A percentile compares a stretch with the other conserved stretches of the same genome.
phyloP scores from a whole-genome alignment of 2,329 filamentous ascomycete species.

The Fusarium sp. region DNA sequence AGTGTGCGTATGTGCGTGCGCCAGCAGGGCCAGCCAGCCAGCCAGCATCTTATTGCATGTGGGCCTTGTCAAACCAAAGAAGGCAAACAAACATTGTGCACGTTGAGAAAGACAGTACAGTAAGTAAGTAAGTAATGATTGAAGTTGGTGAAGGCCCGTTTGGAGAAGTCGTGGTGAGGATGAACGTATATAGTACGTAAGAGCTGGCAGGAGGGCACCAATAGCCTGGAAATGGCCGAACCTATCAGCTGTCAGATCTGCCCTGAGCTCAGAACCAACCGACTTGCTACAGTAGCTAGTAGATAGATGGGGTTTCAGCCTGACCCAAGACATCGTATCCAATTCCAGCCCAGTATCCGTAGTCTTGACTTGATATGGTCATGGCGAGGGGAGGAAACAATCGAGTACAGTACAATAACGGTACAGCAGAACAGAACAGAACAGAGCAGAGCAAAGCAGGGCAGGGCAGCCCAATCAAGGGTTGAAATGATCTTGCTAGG shows the following conservation, averaged over 20 bases:
- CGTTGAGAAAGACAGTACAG: conserved; percentile 9
- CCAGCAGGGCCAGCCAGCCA: neutral
- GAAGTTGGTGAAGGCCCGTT: conserved; percentile 32
- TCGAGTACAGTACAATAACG: too few species aligned
- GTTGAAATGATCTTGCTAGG: conserved; percentile 21
- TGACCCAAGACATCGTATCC: conserved; percentile 26
- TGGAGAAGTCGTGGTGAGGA: conserved; percentile 2
- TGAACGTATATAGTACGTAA: conserved; percentile 31
- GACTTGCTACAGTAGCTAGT: neutral
- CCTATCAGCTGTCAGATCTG: conserved; percentile 33
- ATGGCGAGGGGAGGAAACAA: neutral
- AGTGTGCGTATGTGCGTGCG: conserved; percentile 25
- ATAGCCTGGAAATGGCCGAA: conserved; percentile 25
- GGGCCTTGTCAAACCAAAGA: conserved; percentile 16
- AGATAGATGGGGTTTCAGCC: conserved; percentile 22
- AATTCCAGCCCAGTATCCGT: conserved; percentile 8
- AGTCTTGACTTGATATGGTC: neutral
- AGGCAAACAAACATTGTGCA: conserved; percentile 21
- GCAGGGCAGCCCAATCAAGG: conserved; percentile 23
- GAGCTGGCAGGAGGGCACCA: conserved; percentile 23
- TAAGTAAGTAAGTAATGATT: neutral
- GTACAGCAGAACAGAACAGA: too few species aligned
- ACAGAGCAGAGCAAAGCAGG: too few species aligned
- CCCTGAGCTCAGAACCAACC: conserved; percentile 27
- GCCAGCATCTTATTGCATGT: conserved; percentile 10